Conservation (phyloP, 768 basidiomycete species). For the Phanerodontia chrysosporium region DNA sequence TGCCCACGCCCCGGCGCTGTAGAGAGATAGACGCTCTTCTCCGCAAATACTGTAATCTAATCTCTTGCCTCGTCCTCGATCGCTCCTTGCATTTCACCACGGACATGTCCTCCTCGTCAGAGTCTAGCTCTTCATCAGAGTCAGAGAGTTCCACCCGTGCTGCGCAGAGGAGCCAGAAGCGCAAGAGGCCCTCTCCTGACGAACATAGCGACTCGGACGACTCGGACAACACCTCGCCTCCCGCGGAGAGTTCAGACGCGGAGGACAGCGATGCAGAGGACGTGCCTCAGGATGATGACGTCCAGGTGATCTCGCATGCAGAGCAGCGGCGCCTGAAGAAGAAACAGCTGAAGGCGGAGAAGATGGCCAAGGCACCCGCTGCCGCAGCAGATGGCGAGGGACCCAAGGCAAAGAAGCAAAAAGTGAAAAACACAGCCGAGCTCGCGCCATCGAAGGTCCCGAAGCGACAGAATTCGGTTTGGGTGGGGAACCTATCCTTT, state of each 20-base stretch:
- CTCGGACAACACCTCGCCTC: slow-evolving; percentile 17
- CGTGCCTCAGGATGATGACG: slow-evolving; percentile 26
- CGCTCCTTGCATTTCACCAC: not conserved
- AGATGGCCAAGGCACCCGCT: slow-evolving; percentile 25
- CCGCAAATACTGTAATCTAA: not conserved
- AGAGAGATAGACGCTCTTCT: not conserved
- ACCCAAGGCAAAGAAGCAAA: slow-evolving; percentile 22
- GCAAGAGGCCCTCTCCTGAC: slow-evolving; percentile 7
- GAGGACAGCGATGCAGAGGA: slow-evolving; percentile 12
- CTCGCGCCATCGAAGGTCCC: slow-evolving; percentile 26
- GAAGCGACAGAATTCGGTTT: slow-evolving; percentile 82
- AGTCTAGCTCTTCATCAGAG: slow-evolving; percentile 7
- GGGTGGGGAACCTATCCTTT: slow-evolving; percentile 94
- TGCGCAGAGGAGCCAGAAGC: slow-evolving; percentile 14
- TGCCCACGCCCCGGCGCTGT: not conserved
- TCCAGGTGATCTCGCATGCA: slow-evolving; percentile 68
- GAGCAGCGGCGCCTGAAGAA: slow-evolving; percentile 64
- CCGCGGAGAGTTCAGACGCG: slow-evolving; percentile 21
- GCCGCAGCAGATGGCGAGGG: slow-evolving; percentile 17
- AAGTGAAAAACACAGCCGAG: slow-evolving; percentile 25
- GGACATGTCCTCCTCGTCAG: not conserved
- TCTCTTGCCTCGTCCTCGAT: not conserved
- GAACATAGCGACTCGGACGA: slow-evolving; percentile 9
- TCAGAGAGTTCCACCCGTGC: slow-evolving; percentile 12
- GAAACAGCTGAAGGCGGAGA: slow-evolving; percentile 31